phyloP scores from a whole-genome alignment of 306 rosid genomes.

The Alnus glutinosa region DNA sequence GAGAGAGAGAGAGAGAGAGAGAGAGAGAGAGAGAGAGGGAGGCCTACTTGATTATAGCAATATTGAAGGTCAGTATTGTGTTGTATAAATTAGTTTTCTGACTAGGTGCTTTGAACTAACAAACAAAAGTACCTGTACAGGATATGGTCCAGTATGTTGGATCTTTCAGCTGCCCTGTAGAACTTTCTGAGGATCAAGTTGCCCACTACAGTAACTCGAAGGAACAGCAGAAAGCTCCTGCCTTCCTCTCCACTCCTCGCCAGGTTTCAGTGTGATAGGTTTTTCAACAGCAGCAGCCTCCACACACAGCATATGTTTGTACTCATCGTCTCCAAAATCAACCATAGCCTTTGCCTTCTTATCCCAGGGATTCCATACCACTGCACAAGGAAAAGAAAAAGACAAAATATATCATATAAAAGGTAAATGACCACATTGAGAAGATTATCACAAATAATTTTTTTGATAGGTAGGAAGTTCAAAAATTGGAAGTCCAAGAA shows the following conservation, averaged over 20 bases:
- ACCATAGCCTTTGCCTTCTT: slow-evolving; percentile 93
- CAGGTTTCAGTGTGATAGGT: slow-evolving; percentile 85
- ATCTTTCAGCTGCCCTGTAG: slow-evolving; percentile 63
- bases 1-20: neutral
- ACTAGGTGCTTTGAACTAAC: neutral
- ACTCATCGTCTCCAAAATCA: slow-evolving; percentile 98
- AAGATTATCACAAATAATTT: slow-evolving; percentile 6
- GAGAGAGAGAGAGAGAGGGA: neutral
- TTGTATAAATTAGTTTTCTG: slow-evolving; percentile 6
- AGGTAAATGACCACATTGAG: neutral
- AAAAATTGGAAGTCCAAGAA: neutral
- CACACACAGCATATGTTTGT: slow-evolving; percentile 91
- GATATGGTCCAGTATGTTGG: slow-evolving; percentile 46
- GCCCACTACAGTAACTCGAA: slow-evolving; percentile 97
- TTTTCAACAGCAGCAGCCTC: slow-evolving; percentile 90
- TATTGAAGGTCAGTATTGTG: neutral
- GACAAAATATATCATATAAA: neutral
- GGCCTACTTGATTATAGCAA: neutral
- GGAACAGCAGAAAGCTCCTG: slow-evolving; percentile 94
- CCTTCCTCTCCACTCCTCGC: slow-evolving; percentile 98
- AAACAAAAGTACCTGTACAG: slow-evolving; percentile 63
- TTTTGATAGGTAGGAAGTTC: neutral
- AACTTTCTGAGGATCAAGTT: slow-evolving; percentile 89
- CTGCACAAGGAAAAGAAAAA: slow-evolving; percentile 42
- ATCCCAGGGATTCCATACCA: slow-evolving; percentile 99